Base-by-base conservation (phyloP, 2,329 filamentous ascomycete species). In the Taxawa tesnikishii region DNA sequence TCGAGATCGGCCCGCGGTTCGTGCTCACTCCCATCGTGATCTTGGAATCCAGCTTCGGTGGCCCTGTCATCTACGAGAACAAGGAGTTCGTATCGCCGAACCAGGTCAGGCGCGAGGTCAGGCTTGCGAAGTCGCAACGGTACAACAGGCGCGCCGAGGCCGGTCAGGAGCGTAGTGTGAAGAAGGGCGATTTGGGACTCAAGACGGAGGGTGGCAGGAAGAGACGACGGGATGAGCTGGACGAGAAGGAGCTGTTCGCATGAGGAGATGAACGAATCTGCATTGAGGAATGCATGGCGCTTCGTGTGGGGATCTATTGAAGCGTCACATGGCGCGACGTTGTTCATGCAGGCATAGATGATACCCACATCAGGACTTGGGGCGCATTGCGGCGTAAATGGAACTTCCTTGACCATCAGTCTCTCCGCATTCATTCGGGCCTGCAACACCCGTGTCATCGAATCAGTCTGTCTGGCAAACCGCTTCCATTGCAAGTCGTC, bases 11-110 rank as follows among this genome's bases (percentile, higher is more conserved):
- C 0, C 90, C 90, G 0, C 73, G 90, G 28, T 88, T 94, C 45
- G 85, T 94, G 17, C 65, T 94, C 31, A 94, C 85, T 15, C 88
- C 90, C 1, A 94, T 94, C 43, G 77, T 96, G 36, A 94, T 96
- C 44, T 76, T 93, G 46, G 90, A 98, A 55, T 85, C 84, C 26
- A 87, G 82, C 39, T 96, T 98, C 47, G 88, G 88, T 33, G 90
- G 90, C 0, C 88, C 90, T 3, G 84, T 96, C 43, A 92, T 98
- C 51, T 98, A 93, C 62, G 84, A 96, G 67, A 96, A 96, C 65
- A 90, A 84, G 68, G 80, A 94, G 56, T 98, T 94, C 49, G 83
- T 98, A 33, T 90, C 81, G 44, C 90, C 90, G 7, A 98, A 98
- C 71, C 83, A 94, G 60, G 75, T 96, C 42, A 71, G 90, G 43